Base-by-base conservation (phyloP, 352 stramenopile genomes). In the Globisporangium perplexum region DNA sequence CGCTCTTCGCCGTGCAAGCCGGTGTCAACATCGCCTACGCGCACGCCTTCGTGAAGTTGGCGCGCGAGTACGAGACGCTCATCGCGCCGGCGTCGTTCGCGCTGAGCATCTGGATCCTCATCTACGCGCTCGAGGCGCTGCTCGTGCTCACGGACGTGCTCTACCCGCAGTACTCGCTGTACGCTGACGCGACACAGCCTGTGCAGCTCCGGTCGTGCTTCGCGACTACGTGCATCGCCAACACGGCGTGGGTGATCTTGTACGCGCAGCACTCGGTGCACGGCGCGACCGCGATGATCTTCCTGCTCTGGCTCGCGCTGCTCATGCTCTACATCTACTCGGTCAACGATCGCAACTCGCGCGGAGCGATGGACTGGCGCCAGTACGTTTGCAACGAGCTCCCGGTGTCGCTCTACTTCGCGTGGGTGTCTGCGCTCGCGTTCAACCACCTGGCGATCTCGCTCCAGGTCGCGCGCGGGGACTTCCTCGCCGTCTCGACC, bases 281-380 rank as follows among this genome's bases (percentile, higher is more conserved):
- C 46, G 69, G 59, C 22, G 68, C 78, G 22, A 86, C 74, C 1
- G 65, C 85, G 22, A 42, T 81, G 55, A 86, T 90, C 58, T 88
- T 68, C 50, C 46, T 77, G 41, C 69, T 92, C 24, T 92, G 81
- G 81, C 47, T 92, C 30, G 75, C 72, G 50, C 48, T 92, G 44
- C 63, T 92, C 20, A 63, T 90, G 53, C 71, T 92, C 30, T 92
- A 92, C 62, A 57, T 88, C 8, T 90, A 88, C 66, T 71, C 82
- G n/a, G 68, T 90, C 22, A 90, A 88, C 43, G 82, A 92, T 53
- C 78, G 79, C 26, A 77, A 73, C 38, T 43, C 63, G 50, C 71
- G 69, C n/a, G 23, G 31, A 4, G 46, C 30, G 14, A 77, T 83
- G 51, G 72, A 88, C 53, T 91, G 81, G 81, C 60, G 68, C n/a